These are phyloP conservation scores for Stagonosporopsis tanaceti DNA, from an alignment of 2,329 filamentous ascomycete genomes.

Conservation along the genomic window DNA sequence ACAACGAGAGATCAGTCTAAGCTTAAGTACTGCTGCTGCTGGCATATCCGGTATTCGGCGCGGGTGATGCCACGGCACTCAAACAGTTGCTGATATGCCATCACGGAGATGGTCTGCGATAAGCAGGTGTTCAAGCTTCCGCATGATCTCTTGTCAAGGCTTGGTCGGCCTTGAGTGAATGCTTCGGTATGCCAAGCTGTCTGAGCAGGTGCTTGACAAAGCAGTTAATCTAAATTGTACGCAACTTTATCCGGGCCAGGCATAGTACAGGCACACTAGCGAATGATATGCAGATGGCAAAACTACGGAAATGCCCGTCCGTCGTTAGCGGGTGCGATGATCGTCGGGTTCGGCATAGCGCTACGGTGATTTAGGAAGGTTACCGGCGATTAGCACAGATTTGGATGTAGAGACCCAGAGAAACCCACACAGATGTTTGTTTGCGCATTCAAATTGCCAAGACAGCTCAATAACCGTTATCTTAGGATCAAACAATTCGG, in stretches of 20 bases:
- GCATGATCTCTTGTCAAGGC: no score
- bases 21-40: slow-evolving; percentile 1
- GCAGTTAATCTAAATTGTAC: slow-evolving; percentile 1
- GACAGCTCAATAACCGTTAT: no score
- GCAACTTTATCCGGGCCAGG: not conserved
- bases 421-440: no score
- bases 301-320: not conserved
- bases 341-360: not conserved
- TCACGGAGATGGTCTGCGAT: not conserved
- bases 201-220: slow-evolving; percentile 6
- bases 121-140: no score
- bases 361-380: slow-evolving; percentile 17
- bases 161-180: no score
- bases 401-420: no score
- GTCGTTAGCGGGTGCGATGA: not conserved
- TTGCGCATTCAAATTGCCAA: no score
- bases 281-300: not conserved
- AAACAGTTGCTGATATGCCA: not conserved
- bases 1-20: not conserved
- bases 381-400: slow-evolving; percentile 6
- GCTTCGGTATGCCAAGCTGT: not conserved
- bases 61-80: no score
- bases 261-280: not conserved
- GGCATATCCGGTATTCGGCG: no score
- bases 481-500: no score